A percentile compares a stretch with the other conserved stretches of the same genome.
Evolutionary conservation across 306 rosid genomes (phyloP).

Genomic region (Prunus padus): DNA sequence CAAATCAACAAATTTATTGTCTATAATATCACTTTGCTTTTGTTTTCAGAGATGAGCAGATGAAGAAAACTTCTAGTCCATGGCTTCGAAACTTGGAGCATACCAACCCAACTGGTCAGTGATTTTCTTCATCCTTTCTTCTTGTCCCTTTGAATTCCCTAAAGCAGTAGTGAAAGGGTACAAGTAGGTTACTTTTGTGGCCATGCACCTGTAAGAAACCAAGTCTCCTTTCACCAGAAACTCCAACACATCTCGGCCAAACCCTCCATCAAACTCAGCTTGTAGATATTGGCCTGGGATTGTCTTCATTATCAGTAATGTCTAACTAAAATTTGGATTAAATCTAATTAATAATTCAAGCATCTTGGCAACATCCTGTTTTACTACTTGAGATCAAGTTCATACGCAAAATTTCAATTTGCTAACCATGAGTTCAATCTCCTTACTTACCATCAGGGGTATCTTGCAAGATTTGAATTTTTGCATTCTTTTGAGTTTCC

Average conservation of each 20-base stretch:
- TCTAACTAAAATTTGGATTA: background rate
- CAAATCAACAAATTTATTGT: background rate
- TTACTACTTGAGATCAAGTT: background rate
- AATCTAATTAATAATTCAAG: background rate
- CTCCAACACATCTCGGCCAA: conserved; percentile 77
- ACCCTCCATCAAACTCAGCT: conserved; percentile 93
- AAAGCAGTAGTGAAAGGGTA: conserved; percentile 94
- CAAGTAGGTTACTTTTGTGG: conserved; percentile 73
- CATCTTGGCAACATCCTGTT: background rate
- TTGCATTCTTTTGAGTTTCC: conserved; percentile 80
- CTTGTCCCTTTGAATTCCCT: conserved; percentile 92
- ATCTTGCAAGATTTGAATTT: conserved; percentile 59
- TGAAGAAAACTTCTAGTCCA: conserved; percentile 27
- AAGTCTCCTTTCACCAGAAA: conserved; percentile 85
- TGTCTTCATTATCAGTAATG: conserved; percentile 6
- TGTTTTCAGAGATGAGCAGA: background rate
- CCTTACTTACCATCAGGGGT: conserved; percentile 55
- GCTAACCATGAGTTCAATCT: too few relatives aligned
- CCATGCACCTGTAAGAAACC: conserved; percentile 72
- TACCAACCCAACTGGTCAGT: conserved; percentile 74
- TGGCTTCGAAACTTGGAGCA: conserved; percentile 88
- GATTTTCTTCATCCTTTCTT: conserved; percentile 71
- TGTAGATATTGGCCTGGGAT: conserved; percentile 64
- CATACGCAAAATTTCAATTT: background rate
- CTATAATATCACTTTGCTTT: background rate